Evolutionary conservation across 495 filamentous ascomycete species (phyloP), one percentile per base, ranked within the genome.

Genomic region (Entonaema liquescens): DNA sequence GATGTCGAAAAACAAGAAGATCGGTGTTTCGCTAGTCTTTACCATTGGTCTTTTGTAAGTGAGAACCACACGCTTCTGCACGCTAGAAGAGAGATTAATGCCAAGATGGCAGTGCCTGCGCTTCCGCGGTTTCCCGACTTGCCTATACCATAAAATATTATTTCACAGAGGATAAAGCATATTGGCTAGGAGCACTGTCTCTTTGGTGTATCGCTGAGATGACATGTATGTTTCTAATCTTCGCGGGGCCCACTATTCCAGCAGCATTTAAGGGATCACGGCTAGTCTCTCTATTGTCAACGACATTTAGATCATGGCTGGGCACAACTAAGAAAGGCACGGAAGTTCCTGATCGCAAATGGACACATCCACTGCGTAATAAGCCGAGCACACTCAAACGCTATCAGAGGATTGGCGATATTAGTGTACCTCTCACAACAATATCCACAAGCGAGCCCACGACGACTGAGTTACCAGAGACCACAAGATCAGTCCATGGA

Each of bases 11-110:
- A 78, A 77, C 58, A 86, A 83, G 73, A 88, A 86, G 70, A 57
- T 83, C 8, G 79, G 78, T n/a, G 75, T 88, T 35, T 79, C 80
- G 40, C 23, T 86, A 6, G 84, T 89, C 76, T 88, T 89, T 70
- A 77, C 78, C 3, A 77, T 87, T 17, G 87, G 86, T 11, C 78
- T 86, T 21, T 80, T 88, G 85, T 87, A 76, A 67, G 80, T 77
- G 2, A n/a, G n/a, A n/a, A n/a, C n/a, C n/a, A n/a, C n/a, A n/a
- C n/a, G n/a, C n/a, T n/a, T n/a, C n/a, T n/a, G n/a, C n/a, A n/a
- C n/a, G n/a, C n/a, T n/a, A n/a, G n/a, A n/a, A n/a, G n/a, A 12
- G 42, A 23, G 17, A 47, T 17, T 47, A 47, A 47, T 8, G 4
- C 7, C 19, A 19, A 23, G 7, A 47, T 1, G 0, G 11, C 29